Evolutionary conservation across 805 yeast species (phyloP).

Genomic region (Kockiozyma suomiensis): DNA sequence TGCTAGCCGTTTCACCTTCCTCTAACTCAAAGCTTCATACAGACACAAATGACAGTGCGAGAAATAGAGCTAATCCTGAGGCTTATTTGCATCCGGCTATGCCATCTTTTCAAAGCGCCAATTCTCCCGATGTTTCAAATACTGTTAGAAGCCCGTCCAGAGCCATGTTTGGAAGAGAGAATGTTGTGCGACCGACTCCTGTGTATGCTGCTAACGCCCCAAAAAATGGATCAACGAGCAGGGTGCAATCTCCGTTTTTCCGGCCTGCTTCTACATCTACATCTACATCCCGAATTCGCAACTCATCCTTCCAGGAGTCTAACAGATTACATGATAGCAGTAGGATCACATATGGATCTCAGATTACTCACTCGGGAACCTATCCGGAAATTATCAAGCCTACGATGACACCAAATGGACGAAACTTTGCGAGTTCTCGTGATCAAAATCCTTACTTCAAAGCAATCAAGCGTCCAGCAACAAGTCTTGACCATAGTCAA

Average conservation of each 20-base stretch:
- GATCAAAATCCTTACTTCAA: background rate
- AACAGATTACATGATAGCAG: no score
- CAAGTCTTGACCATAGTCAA: background rate
- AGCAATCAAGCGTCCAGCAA: conserved; percentile 3
- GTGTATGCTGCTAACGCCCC: background rate
- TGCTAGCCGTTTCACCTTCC: background rate
- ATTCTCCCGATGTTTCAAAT: background rate
- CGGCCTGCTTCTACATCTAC: background rate
- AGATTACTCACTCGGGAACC: background rate
- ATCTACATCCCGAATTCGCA: no score
- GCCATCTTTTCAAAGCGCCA: background rate
- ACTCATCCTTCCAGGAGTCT: no score
- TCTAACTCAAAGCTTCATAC: background rate
- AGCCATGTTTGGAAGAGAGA: conserved; percentile 2
- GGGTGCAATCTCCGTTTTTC: background rate
- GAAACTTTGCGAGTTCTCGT: background rate
- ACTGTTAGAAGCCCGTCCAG: background rate
- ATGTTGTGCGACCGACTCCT: conserved; percentile 4
- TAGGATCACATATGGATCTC: background rate
- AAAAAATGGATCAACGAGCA: background rate
- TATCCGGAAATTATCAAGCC: no score
- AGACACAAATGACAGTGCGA: background rate
- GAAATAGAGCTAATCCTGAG: background rate
- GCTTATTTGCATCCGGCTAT: background rate
- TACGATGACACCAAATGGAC: background rate